Base-by-base conservation (phyloP, 805 yeast genomes). In the Blastobotrys attinorum region DNA sequence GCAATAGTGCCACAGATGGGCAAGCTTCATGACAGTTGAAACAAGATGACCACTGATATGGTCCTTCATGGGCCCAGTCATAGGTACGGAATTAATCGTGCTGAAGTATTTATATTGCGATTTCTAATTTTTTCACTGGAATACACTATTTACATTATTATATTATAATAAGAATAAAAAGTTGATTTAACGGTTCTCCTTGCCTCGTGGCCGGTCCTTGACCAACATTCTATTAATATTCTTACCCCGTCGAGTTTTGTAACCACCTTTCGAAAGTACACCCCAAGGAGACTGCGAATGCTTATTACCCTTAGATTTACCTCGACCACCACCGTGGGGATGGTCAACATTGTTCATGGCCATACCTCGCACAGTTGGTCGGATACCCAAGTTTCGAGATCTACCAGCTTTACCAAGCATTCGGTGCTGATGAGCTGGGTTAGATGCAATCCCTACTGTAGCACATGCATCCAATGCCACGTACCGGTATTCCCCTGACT, bases 311-410 rank as follows among this genome's bases (percentile, higher is more conserved):
- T 92, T 92, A 48, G 95, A 84, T 67, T 92, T 92, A 77, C 98
- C 98, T 75, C 98, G 81, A 70, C 98, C 98, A 81, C 98, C 98
- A 73, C 98, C 98, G 60, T 87, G 89, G 52, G 98, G 98, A 71
- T 92, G 98, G 66, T 92, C 97, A 62, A 81, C 78, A 51, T 92
- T 92, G 69, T 92, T 92, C 96, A 86, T 87, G 40, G 98, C 97
- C 56, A 87, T 85, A 76, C 98, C 98, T 72, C 98, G 83, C 32
- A 89, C 97, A 41, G 81, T 78, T 31, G 98, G 98, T 66, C 97
- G 80, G 58, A 83, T 81, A 51, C 97, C 98, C 61, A 83, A 71
- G 73, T 88, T 82, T 63, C 98, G 81, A 42, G 82, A 73, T 66
- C 97, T 79, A 58, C 98, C 98, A 20, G 98, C 98, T 65, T 92